Conservation (phyloP, 108 stramenopile species). For the Skeletonema potamos region DNA sequence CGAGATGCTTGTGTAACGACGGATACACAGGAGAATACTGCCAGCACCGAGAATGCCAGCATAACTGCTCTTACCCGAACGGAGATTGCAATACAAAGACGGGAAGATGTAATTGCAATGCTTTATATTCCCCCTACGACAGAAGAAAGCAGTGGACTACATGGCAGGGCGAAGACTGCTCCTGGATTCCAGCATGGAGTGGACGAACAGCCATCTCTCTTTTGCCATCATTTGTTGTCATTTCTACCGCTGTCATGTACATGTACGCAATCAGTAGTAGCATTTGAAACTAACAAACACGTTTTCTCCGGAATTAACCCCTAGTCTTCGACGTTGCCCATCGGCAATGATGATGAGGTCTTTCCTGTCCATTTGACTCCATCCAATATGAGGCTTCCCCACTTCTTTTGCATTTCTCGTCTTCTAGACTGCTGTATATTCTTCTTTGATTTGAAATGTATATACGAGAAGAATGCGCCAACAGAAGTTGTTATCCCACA, state of each 20-base stretch:
- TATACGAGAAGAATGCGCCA: constrained; percentile 61
- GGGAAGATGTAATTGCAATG: constrained; percentile 66
- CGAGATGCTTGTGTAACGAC: constrained; percentile 79
- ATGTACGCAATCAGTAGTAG: background rate
- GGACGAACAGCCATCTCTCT: background rate
- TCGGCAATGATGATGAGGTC: background rate
- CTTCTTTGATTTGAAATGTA: constrained; percentile 41
- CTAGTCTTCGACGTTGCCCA: background rate
- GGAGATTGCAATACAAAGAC: constrained; percentile 70
- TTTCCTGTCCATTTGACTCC: background rate
- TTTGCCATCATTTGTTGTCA: background rate
- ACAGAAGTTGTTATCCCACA: constrained; percentile 62
- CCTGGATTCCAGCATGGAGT: constrained; percentile 28
- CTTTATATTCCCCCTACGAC: constrained; percentile 73
- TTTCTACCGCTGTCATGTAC: background rate
- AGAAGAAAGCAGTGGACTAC: constrained; percentile 44
- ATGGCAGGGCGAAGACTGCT: constrained; percentile 50
- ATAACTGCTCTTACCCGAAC: constrained; percentile 89
- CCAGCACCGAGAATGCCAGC: constrained; percentile 67
- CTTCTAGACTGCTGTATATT: constrained; percentile 16
- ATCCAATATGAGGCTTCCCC: constrained; percentile 9
- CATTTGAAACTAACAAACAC: background rate
- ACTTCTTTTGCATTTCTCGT: constrained; percentile 30
- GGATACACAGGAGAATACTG: constrained; percentile 76
- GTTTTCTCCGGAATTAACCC: background rate